phyloP scores from a whole-genome alignment of 768 basidiomycete genomes.

The Agrocybe chaxingu region DNA sequence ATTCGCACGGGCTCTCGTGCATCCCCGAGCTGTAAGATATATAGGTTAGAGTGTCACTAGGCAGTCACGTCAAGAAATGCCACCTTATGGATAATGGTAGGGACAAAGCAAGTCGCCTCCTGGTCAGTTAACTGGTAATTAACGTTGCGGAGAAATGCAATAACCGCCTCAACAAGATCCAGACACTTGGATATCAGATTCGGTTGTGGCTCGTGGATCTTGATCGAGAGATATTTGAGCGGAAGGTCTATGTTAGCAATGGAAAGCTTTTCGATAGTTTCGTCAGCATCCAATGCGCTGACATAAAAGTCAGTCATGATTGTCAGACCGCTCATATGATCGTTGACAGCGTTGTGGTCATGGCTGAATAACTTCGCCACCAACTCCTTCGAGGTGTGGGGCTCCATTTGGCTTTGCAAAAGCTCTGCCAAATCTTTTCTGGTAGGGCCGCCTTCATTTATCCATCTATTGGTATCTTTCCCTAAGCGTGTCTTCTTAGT shows the following conservation, averaged over 20 bases:
- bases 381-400: conserved; percentile 73
- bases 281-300: conserved; percentile 51
- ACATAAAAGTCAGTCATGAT: conserved; percentile 75
- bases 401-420: conserved; percentile 90
- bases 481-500: conserved; percentile 63
- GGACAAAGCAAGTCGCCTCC: conserved; percentile 86
- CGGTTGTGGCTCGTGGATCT: conserved; percentile 86
- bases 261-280: conserved; percentile 59
- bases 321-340: conserved; percentile 77
- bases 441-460: conserved; percentile 81
- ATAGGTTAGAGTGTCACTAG: conserved; percentile 1
- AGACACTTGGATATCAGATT: conserved; percentile 85
- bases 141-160: conserved; percentile 69
- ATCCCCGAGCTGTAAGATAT: conserved; percentile 76
- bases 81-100: conserved; percentile 88
- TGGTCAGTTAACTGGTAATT: conserved; percentile 80
- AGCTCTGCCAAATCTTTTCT: conserved; percentile 85
- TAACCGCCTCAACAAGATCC: conserved; percentile 77
- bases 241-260: conserved; percentile 88
- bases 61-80: conserved; percentile 4
- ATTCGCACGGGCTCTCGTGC: conserved; percentile 76
- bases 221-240: conserved; percentile 91
- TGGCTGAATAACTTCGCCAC: conserved; percentile 83
- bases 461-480: conserved; percentile 80
- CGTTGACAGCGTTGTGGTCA: conserved; percentile 93